Evolutionary conservation across 2,329 filamentous ascomycete species (phyloP).

Genomic region (Reticulascus tulasneorum): DNA sequence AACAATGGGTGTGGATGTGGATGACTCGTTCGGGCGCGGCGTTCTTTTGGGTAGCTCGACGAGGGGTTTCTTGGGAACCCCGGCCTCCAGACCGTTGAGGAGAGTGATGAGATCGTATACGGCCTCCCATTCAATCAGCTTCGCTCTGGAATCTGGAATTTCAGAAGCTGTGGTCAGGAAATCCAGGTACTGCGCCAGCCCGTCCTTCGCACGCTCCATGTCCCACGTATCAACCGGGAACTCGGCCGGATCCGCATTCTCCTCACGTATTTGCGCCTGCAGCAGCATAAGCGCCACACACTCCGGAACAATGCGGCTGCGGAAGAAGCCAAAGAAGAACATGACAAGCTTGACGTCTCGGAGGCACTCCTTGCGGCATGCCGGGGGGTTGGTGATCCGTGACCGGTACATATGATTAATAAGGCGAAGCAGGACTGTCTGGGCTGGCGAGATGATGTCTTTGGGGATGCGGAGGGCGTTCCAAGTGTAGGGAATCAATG

Average conservation of each 20-base stretch:
- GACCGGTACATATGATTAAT: conserved; percentile 82
- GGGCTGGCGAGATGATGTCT: conserved; percentile 92
- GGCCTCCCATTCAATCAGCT: conserved; percentile 88
- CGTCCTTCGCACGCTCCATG: conserved; percentile 95
- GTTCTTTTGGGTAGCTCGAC: conserved; percentile 34
- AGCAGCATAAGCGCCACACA: conserved; percentile 92
- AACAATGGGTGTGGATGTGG: conserved; percentile 35
- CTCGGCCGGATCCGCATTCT: conserved; percentile 72
- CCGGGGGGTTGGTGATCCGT: conserved; percentile 37
- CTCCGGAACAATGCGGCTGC: conserved; percentile 87
- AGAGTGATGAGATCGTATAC: conserved; percentile 84
- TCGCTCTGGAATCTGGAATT: conserved; percentile 74
- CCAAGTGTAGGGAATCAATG: conserved; percentile 87
- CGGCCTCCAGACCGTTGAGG: conserved; percentile 80
- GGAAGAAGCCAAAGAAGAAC: conserved; percentile 89
- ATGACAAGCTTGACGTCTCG: conserved; percentile 65
- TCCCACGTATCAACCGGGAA: conserved; percentile 96
- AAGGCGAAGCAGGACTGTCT: conserved; percentile 87
- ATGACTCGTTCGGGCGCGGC: conserved; percentile 18
- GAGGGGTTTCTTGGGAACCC: conserved; percentile 77
- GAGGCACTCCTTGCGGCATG: conserved; percentile 49
- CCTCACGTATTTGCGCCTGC: conserved; percentile 82
- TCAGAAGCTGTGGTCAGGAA: conserved; percentile 89
- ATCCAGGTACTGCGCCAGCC: conserved; percentile 88
- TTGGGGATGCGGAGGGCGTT: conserved; percentile 88